Conservation (phyloP, 2,329 filamentous ascomycete species). For the Coniella vitis region DNA sequence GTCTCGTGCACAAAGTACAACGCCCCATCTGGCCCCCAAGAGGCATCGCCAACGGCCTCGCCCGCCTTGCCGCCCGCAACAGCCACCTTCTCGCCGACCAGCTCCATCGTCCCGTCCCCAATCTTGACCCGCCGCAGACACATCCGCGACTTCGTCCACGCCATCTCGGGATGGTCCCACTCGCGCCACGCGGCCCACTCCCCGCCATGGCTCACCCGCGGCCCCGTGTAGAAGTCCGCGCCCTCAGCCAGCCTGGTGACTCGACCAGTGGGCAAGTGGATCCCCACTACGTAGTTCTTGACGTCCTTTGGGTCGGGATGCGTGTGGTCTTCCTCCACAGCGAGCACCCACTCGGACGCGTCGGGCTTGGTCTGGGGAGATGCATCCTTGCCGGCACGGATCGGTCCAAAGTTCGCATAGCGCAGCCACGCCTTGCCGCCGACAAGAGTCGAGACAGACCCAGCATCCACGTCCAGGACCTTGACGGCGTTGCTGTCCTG, state of each 20-base stretch:
- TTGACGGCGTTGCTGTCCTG: constrained; percentile 33
- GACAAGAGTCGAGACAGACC: constrained; percentile 28
- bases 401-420: constrained; percentile 41
- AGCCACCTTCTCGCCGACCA: constrained; percentile 19
- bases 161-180: constrained; percentile 48
- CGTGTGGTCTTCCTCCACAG: constrained; percentile 45
- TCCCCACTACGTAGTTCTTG: constrained; percentile 32
- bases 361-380: too few relatives aligned
- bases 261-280: constrained; percentile 34
- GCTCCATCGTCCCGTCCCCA: constrained; percentile 25
- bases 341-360: constrained; percentile 35
- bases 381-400: constrained; percentile 13
- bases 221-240: constrained; percentile 47
- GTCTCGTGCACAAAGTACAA: constrained; percentile 43
- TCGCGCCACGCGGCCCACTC: constrained; percentile 43
- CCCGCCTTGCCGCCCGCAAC: constrained; percentile 19
- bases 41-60: constrained; percentile 43
- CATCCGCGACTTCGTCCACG: constrained; percentile 41
- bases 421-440: constrained; percentile 27
- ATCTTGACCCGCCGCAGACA: constrained; percentile 34
- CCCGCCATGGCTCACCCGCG: constrained; percentile 41
- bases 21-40: constrained; percentile 42
- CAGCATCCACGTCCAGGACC: constrained; percentile 32
- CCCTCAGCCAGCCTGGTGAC: constrained; percentile 33
- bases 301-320: constrained; percentile 26